A percentile compares a stretch with the other conserved stretches of the same genome.
phyloP scores from a whole-genome alignment of 2,329 filamentous ascomycete genomes.

The Paraphaeosphaeria minitans region DNA sequence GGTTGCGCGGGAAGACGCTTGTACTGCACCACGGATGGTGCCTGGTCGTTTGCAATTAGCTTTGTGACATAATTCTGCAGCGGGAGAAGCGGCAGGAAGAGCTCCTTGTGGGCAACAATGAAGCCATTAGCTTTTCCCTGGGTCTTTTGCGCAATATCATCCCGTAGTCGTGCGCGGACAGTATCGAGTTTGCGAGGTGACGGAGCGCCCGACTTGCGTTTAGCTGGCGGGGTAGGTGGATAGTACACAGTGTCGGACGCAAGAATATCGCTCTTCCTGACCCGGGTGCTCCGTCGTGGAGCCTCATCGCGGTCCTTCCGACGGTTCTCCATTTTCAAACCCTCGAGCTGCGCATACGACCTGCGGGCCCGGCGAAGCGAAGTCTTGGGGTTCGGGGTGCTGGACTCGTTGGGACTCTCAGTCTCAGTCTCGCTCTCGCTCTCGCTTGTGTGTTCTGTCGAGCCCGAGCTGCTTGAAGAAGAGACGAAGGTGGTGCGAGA shows the following conservation, averaged over 20 bases:
- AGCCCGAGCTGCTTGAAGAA: background rate
- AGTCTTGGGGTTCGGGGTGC: conserved; percentile 24
- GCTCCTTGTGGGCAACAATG: conserved; percentile 51
- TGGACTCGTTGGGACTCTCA: conserved; percentile 10
- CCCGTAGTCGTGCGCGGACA: conserved; percentile 48
- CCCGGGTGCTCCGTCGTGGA: conserved; percentile 31
- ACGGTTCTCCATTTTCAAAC: conserved; percentile 42
- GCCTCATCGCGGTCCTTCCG: conserved; percentile 21
- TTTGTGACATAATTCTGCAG: conserved; percentile 51
- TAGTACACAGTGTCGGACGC: conserved; percentile 37
- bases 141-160: conserved; percentile 49
- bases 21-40: conserved; percentile 46
- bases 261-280: conserved; percentile 34
- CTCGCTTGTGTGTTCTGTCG: background rate
- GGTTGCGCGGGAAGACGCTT: conserved; percentile 51
- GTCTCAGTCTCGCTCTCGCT: background rate
- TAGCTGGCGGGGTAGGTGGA: conserved; percentile 11
- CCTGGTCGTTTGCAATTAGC: conserved; percentile 33
- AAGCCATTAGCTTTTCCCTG: conserved; percentile 54
- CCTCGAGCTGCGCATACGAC: conserved; percentile 24
- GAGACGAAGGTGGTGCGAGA: no score
- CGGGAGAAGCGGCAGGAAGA: conserved; percentile 56
- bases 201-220: conserved; percentile 14
- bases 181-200: conserved; percentile 41
- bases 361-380: conserved; percentile 16